These are phyloP conservation scores for Arctostaphylos glauca DNA, from an alignment of 148 eudicot species.

Conservation along the genomic window DNA sequence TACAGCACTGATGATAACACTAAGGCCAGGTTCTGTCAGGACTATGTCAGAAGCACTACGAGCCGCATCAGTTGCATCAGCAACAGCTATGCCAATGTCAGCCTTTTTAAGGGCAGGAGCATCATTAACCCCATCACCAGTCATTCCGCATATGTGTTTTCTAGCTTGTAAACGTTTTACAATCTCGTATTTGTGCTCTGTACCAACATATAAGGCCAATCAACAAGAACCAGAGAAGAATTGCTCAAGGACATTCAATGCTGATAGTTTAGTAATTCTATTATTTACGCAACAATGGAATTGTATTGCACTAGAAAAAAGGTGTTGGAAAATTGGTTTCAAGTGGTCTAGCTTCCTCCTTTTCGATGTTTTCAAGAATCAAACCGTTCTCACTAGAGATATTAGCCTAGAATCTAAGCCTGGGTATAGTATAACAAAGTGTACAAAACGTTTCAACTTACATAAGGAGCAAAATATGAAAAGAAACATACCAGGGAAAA, in stretches of 20 bases:
- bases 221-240: constrained; percentile 5
- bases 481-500: constrained; percentile 48
- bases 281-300: neutral
- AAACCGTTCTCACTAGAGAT: constrained; percentile 8
- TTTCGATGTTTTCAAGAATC: neutral
- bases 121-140: constrained; percentile 89
- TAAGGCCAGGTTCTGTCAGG: constrained; percentile 76
- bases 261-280: neutral
- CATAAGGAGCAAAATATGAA: neutral
- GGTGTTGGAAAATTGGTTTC: neutral
- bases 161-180: constrained; percentile 78
- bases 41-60: constrained; percentile 82
- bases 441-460: neutral
- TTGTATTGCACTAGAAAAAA: neutral
- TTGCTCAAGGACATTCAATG: neutral
- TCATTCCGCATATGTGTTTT: constrained; percentile 80
- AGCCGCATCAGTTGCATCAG: constrained; percentile 91
- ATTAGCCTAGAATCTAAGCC: neutral
- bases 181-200: constrained; percentile 82
- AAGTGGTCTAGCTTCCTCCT: neutral
- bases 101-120: constrained; percentile 83
- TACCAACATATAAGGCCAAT: constrained; percentile 6
- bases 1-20: constrained; percentile 81
- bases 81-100: constrained; percentile 81
- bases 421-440: neutral